Conservation (phyloP, 2,329 filamentous ascomycete genomes). For the Penicillium sp. region DNA sequence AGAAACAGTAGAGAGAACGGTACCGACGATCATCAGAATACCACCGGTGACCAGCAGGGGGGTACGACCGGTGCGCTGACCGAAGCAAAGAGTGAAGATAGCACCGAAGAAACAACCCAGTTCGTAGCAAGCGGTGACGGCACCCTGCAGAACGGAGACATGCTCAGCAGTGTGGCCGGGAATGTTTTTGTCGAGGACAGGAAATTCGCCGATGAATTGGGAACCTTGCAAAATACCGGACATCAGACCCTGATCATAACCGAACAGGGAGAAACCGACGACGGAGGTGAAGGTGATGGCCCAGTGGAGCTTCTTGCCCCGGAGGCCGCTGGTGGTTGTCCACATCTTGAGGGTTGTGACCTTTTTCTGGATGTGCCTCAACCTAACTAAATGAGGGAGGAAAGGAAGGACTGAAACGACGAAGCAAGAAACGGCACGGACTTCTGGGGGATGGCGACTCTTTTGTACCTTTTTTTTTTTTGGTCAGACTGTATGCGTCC, state of each 20-base stretch:
- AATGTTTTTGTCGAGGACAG: slow-evolving; percentile 9
- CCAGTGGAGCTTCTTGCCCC: slow-evolving; percentile 22
- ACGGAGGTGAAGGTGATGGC: slow-evolving; percentile 29
- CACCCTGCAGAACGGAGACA: slow-evolving; percentile 49
- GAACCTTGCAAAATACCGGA: slow-evolving; percentile 24
- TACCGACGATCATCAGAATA: slow-evolving; percentile 44
- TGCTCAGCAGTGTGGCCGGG: slow-evolving; percentile 4
- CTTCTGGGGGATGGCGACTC: neutral
- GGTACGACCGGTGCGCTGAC: slow-evolving; percentile 28
- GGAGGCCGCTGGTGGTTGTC: slow-evolving; percentile 26
- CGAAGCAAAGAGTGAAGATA: slow-evolving; percentile 26
- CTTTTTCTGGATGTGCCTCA: neutral
- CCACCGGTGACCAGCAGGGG: slow-evolving; percentile 57
- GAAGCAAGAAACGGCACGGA: neutral
- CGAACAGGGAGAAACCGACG: slow-evolving; percentile 54
- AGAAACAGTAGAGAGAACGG: slow-evolving; percentile 21
- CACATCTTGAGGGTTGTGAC: slow-evolving; percentile 25
- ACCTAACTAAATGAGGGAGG: neutral
- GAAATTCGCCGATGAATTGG: slow-evolving; percentile 20
- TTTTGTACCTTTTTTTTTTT: slow-evolving; percentile 4
- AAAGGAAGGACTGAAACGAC: slow-evolving; percentile 3
- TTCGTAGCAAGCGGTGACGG: slow-evolving; percentile 56
- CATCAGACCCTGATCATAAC: slow-evolving; percentile 32
- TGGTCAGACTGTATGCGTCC: neutral
- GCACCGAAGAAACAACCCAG: slow-evolving; percentile 44